Percentiles rank a stretch among this genome's conserved stretches.
phyloP scores from a whole-genome alignment of 2,329 filamentous ascomycete genomes.

The Pseudogymnoascus sp. region DNA sequence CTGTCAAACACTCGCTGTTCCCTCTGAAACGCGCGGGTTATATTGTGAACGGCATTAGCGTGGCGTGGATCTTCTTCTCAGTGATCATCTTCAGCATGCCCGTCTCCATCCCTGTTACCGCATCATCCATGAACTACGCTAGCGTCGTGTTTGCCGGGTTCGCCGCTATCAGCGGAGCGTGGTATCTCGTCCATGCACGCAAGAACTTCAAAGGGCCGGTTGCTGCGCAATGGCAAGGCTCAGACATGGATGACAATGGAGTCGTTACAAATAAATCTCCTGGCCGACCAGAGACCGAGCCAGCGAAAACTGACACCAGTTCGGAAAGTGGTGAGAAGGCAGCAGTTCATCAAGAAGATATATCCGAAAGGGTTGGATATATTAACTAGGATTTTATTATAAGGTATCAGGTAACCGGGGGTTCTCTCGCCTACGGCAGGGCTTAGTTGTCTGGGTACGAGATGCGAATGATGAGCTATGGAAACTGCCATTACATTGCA shows the following conservation, averaged over 20 bases:
- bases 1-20: constrained; percentile 57
- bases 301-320: background rate
- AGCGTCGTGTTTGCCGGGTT: constrained; percentile 59
- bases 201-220: constrained; percentile 55
- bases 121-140: constrained; percentile 57
- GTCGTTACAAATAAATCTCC: background rate
- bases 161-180: constrained; percentile 48
- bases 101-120: constrained; percentile 47
- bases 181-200: constrained; percentile 56
- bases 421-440: background rate
- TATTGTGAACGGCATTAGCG: constrained; percentile 57
- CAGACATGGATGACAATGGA: background rate
- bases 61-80: constrained; percentile 64
- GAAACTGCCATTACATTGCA: background rate
- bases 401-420: background rate
- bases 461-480: background rate
- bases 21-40: constrained; percentile 63
- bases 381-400: background rate
- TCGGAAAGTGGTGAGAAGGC: background rate
- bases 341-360: background rate
- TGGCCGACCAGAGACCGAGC: background rate
- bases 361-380: background rate
- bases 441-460: background rate
- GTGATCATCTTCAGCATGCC: constrained; percentile 73
- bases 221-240: background rate